A percentile compares a stretch with the other conserved stretches of the same genome.
These are phyloP conservation scores for Cladosporium sp. DNA, from an alignment of 2,329 filamentous ascomycete genomes.

Conservation along the genomic window DNA sequence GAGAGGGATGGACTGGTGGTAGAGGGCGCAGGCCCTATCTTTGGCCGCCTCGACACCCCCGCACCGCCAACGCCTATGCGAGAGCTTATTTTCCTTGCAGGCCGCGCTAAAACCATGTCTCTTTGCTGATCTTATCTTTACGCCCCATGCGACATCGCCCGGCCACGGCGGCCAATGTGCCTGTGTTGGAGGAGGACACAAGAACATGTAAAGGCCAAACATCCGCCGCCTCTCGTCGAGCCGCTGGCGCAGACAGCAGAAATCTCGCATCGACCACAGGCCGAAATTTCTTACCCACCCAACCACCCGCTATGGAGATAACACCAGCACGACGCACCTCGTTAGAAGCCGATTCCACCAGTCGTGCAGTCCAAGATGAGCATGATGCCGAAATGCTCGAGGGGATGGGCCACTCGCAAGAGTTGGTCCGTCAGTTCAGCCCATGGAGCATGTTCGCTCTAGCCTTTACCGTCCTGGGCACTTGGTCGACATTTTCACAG, in stretches of 20 bases:
- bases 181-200: not conserved
- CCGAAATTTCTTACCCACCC: slow-evolving; percentile 4
- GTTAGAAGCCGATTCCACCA: not conserved
- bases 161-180: slow-evolving; percentile 8
- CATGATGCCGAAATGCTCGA: slow-evolving; percentile 39
- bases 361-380: slow-evolving; percentile 1
- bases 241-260: not conserved
- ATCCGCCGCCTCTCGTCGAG: not conserved
- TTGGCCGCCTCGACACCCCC: not conserved
- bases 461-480: slow-evolving; percentile 55
- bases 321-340: not conserved
- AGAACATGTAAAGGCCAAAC: slow-evolving; percentile 7
- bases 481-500: slow-evolving; percentile 56
- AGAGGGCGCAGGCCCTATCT: no score
- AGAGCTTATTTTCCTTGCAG: not conserved
- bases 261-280: not conserved
- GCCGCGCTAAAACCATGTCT: not conserved
- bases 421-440: slow-evolving; percentile 47
- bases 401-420: slow-evolving; percentile 41
- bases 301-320: slow-evolving; percentile 5
- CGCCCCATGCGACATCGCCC: not conserved
- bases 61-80: not conserved
- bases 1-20: no score
- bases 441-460: slow-evolving; percentile 55
- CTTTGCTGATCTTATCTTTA: not conserved